These are phyloP conservation scores for Lactifluus echinatus DNA, from an alignment of 768 basidiomycete species.

Conservation along the genomic window DNA sequence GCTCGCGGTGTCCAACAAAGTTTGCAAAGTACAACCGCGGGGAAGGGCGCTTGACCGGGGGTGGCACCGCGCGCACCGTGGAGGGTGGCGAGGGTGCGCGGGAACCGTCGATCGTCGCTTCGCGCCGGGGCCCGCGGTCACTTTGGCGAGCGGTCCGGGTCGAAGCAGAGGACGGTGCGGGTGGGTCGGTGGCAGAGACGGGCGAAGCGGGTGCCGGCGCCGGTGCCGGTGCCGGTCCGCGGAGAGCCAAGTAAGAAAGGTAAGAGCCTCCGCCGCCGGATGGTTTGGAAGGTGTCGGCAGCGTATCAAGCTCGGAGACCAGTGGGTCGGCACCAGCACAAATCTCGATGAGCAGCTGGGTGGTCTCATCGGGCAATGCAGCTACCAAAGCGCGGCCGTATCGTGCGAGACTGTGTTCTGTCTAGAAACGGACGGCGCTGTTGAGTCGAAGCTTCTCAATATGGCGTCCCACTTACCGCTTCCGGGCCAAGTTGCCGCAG, in stretches of 20 bases:
- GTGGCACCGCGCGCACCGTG: conserved; percentile 14
- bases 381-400: conserved; percentile 85
- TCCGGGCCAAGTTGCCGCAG: conserved; percentile 69
- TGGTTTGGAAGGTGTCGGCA: conserved; percentile 25
- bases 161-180: conserved; percentile 15
- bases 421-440: conserved; percentile 42
- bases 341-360: conserved; percentile 82
- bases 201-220: conserved; percentile 36
- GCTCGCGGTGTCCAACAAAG: conserved; percentile 80
- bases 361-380: conserved; percentile 80
- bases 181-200: conserved; percentile 22
- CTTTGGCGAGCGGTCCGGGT: conserved; percentile 8
- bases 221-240: conserved; percentile 41
- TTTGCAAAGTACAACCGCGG: conserved; percentile 88
- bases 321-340: conserved; percentile 62
- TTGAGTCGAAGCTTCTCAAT: not conserved
- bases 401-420: conserved; percentile 75
- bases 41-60: conserved; percentile 50
- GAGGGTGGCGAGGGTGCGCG: conserved; percentile 26
- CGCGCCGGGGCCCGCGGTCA: conserved; percentile 28
- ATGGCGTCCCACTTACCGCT: conserved; percentile 45
- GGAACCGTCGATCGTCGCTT: conserved; percentile 31
- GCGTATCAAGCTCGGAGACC: conserved; percentile 31
- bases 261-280: conserved; percentile 47
- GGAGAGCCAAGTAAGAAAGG: conserved; percentile 71